Evolutionary conservation across 208 protist species (phyloP), one percentile per base, ranked within the genome.

Genomic region (Endotrypanum monterogeii): DNA sequence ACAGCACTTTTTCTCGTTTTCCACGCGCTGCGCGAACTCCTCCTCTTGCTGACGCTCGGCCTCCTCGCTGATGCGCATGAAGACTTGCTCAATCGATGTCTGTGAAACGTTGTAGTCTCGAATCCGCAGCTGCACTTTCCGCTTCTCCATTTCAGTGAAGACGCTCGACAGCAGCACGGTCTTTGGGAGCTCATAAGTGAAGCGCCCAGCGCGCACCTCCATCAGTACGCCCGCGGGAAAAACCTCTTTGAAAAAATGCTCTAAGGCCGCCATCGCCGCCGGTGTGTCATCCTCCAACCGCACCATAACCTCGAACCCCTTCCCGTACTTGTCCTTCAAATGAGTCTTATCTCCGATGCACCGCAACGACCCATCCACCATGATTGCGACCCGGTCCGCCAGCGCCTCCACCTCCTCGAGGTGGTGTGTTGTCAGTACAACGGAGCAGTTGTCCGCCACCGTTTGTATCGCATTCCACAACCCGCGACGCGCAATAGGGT

Each of bases 361-460:
- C 12, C 82, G 83, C 30, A 99, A 72, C n/a, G 71, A 78, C 46
- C 96, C 97, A 68, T 94, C 82, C 39, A 86, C 85, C 87, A 98
- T 98, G 30, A 98, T 98, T 37, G 85, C 93, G 1, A 98, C 83
- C 39, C 90, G 83, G 67, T 89, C 65, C 39, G 87, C 89, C 14
- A 98, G 80, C 0, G 92, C 93, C 75, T 98, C 94, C 67, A 91
- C 88, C 85, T 98, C 96, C 69, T 98, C 94, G 80, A 98, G 80
- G 63, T 97, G 92, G 63, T 98, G 96, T 44, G 95, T 98, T 35
- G 96, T 98, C 41, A 98, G 76, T 67, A 94, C 88, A 30, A 94
- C 79, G n/a, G 90, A 82, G 83, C 90, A 94, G 74, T 86, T 78
- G 41, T 74, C 65, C 12, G 88, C 57, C n/a, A 91, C 80, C 61